A percentile compares a stretch with the other conserved stretches of the same genome.
These are phyloP conservation scores for Erysimum pusillum DNA, from an alignment of 441 rosid species.

Conservation along the genomic window DNA sequence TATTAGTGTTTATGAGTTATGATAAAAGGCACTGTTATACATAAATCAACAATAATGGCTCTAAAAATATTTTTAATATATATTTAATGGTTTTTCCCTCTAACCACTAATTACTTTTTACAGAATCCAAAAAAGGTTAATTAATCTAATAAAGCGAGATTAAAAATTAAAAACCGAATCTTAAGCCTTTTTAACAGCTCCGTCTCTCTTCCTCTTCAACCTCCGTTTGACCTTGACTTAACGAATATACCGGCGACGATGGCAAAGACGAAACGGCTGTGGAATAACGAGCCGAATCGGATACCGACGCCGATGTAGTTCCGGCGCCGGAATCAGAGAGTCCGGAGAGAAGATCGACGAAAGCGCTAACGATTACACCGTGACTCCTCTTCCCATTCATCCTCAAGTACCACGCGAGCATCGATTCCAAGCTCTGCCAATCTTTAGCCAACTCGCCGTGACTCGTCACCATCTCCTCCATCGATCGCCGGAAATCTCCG, in stretches of 20 bases:
- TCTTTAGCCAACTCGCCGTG: conserved; percentile 41
- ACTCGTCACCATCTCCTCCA: conserved; percentile 53
- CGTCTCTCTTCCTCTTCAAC: conserved; percentile 49
- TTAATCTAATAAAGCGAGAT: conserved; percentile 20
- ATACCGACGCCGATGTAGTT: conserved; percentile 3
- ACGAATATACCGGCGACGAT: conserved; percentile 43
- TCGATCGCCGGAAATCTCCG: conserved; percentile 44
- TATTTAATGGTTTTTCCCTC: conserved; percentile 3
- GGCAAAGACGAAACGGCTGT: conserved; percentile 49
- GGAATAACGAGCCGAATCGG: conserved; percentile 45
- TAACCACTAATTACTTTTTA: conserved; percentile 44
- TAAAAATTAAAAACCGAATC: conserved; percentile 24
- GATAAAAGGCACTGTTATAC: not conserved
- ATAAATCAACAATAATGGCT: conserved; percentile 14
- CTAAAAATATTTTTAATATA: conserved; percentile 7
- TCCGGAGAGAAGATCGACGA: conserved; percentile 45
- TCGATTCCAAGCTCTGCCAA: conserved; percentile 49
- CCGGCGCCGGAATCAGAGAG: conserved; percentile 45
- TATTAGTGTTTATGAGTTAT: not conserved
- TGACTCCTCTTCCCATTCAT: conserved; percentile 49
- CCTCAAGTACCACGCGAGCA: conserved; percentile 50
- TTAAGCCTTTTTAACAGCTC: conserved; percentile 24
- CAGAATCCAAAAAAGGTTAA: conserved; percentile 30
- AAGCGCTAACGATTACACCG: conserved; percentile 43
- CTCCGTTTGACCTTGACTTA: conserved; percentile 39